These are phyloP conservation scores for Diplocarpon rosae DNA, from an alignment of 2,329 filamentous ascomycete genomes.

Conservation along the genomic window DNA sequence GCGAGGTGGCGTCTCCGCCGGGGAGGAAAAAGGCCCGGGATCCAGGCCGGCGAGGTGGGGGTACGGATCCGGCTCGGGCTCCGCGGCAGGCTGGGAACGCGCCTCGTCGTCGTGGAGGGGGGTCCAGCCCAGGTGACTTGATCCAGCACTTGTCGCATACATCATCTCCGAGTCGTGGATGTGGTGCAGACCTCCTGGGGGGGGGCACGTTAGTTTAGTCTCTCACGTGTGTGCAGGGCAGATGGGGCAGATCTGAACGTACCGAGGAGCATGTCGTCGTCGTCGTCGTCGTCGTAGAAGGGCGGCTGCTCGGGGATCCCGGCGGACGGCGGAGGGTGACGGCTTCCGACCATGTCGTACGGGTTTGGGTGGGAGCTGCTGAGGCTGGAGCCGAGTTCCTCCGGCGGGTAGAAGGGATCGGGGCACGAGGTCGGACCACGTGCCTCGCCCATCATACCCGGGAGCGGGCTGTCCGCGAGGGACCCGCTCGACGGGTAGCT, in stretches of 20 bases:
- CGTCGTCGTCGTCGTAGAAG: too few species aligned
- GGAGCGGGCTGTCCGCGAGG: slow-evolving; percentile 42
- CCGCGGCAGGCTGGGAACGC: slow-evolving; percentile 22
- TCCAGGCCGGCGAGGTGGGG: slow-evolving; percentile 27
- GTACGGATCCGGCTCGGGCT: slow-evolving; percentile 22
- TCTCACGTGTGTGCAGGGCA: slow-evolving; percentile 8
- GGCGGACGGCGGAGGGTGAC: slow-evolving; percentile 23
- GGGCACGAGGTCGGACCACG: slow-evolving; percentile 48
- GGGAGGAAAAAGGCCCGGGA: slow-evolving; percentile 41
- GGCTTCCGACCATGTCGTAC: slow-evolving; percentile 35
- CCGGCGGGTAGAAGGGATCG: slow-evolving; percentile 49
- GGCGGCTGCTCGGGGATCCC: slow-evolving; percentile 19
- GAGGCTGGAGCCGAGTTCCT: slow-evolving; percentile 49
- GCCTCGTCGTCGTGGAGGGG: slow-evolving; percentile 26
- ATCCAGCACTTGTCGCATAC: slow-evolving; percentile 25
- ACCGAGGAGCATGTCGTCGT: slow-evolving; percentile 30
- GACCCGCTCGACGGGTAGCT: slow-evolving; percentile 41
- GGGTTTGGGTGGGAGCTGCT: slow-evolving; percentile 47
- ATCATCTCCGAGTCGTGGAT: slow-evolving; percentile 21
- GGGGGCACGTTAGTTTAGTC: too few species aligned
- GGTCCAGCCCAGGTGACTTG: slow-evolving; percentile 26
- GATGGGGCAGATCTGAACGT: slow-evolving; percentile 21
- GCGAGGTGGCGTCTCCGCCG: slow-evolving; percentile 56
- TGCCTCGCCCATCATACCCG: slow-evolving; percentile 40
- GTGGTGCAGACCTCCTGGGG: slow-evolving; percentile 13